These are phyloP conservation scores for Blastomyces emzantsi DNA, from an alignment of 2,329 filamentous ascomycete species.

Conservation along the genomic window DNA sequence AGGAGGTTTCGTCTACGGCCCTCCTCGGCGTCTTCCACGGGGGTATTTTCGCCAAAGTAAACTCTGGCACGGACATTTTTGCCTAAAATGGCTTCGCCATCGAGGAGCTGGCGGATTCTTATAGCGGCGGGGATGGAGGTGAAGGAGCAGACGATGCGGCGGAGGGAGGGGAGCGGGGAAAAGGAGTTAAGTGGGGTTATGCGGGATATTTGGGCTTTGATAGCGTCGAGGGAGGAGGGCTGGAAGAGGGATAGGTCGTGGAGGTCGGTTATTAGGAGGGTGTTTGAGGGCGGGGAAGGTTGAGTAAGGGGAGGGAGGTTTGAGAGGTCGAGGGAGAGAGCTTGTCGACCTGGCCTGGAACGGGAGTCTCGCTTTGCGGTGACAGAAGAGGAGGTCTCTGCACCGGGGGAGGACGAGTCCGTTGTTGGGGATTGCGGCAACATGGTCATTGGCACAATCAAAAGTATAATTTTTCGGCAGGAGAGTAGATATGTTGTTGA, in stretches of 20 bases:
- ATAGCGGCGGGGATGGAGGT: conserved; percentile 35
- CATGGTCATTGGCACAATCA: neutral
- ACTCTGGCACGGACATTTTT: conserved; percentile 32
- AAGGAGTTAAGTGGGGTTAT: conserved; percentile 42
- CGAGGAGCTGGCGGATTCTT: conserved; percentile 36
- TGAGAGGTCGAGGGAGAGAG: conserved; percentile 40
- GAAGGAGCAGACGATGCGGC: conserved; percentile 45
- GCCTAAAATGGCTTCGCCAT: conserved; percentile 28
- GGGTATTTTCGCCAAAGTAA: conserved; percentile 46
- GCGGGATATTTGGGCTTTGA: conserved; percentile 36
- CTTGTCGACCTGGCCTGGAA: conserved; percentile 20
- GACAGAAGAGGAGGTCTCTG: conserved; percentile 20
- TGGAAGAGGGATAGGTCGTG: conserved; percentile 40
- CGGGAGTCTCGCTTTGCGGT: conserved; percentile 17
- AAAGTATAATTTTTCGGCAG: neutral
- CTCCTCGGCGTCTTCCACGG: conserved; percentile 32
- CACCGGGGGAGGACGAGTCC: conserved; percentile 13
- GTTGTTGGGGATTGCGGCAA: conserved; percentile 1
- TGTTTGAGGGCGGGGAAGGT: conserved; percentile 42
- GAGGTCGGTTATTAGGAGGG: conserved; percentile 43
- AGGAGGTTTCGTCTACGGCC: conserved; percentile 38
- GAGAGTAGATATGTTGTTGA: neutral
- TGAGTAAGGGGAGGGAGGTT: conserved; percentile 37
- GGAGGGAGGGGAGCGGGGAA: conserved; percentile 43
- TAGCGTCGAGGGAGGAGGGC: conserved; percentile 34